Conservation (phyloP, 108 stramenopile species). For the Skeletonema grethae region DNA sequence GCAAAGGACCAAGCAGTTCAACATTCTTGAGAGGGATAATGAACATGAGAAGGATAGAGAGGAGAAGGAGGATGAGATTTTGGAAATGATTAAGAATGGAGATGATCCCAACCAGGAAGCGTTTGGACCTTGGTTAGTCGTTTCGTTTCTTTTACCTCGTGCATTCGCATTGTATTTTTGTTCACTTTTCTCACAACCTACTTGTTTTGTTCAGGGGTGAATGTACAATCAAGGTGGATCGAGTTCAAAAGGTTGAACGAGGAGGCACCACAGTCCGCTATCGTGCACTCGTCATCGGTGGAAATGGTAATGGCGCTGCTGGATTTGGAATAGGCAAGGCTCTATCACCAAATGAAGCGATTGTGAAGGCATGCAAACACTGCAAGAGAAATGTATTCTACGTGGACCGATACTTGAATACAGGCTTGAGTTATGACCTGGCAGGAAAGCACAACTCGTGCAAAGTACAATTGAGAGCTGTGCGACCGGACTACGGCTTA, state of each 20-base stretch:
- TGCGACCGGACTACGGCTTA: conserved; percentile 69
- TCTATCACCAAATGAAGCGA: conserved; percentile 81
- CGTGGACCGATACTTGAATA: conserved; percentile 84
- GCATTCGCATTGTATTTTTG: neutral
- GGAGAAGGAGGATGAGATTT: conserved; percentile 48
- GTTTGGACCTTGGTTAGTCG: conserved; percentile 51
- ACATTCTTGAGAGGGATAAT: conserved; percentile 34
- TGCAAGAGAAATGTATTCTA: conserved; percentile 89
- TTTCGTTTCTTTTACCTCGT: conserved; percentile 42
- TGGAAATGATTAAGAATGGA: conserved; percentile 52
- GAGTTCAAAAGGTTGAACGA: conserved; percentile 88
- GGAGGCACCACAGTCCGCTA: conserved; percentile 91
- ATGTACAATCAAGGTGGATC: conserved; percentile 80
- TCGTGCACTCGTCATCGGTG: conserved; percentile 91
- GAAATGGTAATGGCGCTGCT: conserved; percentile 93
- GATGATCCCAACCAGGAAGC: conserved; percentile 55
- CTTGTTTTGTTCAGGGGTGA: conserved; percentile 58
- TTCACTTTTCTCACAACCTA: neutral
- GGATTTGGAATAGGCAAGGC: conserved; percentile 97
- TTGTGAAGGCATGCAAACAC: conserved; percentile 71
- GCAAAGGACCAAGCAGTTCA: conserved; percentile 29
- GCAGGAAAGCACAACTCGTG: conserved; percentile 92
- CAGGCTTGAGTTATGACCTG: conserved; percentile 75
- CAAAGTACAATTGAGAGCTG: conserved; percentile 70
- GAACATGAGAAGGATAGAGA: conserved; percentile 45